Conservation (phyloP, 1,139 yeast species). For the Ogataea hybrid region DNA sequence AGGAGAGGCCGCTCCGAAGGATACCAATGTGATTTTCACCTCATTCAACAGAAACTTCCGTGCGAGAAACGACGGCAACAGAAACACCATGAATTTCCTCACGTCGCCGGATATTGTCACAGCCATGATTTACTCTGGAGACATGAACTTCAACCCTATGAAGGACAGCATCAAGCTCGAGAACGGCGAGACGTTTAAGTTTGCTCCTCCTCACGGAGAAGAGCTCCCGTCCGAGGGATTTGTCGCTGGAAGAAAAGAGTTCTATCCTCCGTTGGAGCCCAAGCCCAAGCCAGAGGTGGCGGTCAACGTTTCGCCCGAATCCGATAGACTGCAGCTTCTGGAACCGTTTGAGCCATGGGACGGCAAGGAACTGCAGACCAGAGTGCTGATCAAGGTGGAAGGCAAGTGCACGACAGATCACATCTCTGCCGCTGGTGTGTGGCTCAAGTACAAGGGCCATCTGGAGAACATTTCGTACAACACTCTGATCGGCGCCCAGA, state of each 20-base stretch:
- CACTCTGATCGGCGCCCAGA: slow-evolving; percentile 95
- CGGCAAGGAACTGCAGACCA: slow-evolving; percentile 75
- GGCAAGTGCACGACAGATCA: slow-evolving; percentile 99
- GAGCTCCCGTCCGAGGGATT: slow-evolving; percentile 85
- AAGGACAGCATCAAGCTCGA: slow-evolving; percentile 68
- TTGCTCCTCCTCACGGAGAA: slow-evolving; percentile 78
- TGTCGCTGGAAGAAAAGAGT: slow-evolving; percentile 74
- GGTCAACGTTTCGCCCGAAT: slow-evolving; percentile 73
- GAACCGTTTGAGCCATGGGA: slow-evolving; percentile 89
- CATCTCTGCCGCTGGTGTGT: slow-evolving; percentile 98
- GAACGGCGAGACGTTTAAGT: slow-evolving; percentile 70
- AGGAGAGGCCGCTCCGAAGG: slow-evolving; percentile 55
- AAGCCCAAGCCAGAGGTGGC: slow-evolving; percentile 65
- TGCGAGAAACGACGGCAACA: slow-evolving; percentile 97
- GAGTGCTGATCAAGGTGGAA: slow-evolving; percentile 82
- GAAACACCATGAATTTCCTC: slow-evolving; percentile 93
- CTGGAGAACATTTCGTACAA: slow-evolving; percentile 92
- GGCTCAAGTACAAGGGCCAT: slow-evolving; percentile 98
- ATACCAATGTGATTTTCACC: slow-evolving; percentile 84
- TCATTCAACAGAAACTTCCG: slow-evolving; percentile 96
- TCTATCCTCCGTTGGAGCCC: slow-evolving; percentile 84
- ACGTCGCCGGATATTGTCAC: slow-evolving; percentile 98
- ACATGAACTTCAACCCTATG: slow-evolving; percentile 82
- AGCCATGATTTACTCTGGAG: slow-evolving; percentile 93
- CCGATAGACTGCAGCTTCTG: slow-evolving; percentile 77